These are phyloP conservation scores for Fusarium sp. DNA, from an alignment of 2,329 filamentous ascomycete genomes.

Conservation along the genomic window DNA sequence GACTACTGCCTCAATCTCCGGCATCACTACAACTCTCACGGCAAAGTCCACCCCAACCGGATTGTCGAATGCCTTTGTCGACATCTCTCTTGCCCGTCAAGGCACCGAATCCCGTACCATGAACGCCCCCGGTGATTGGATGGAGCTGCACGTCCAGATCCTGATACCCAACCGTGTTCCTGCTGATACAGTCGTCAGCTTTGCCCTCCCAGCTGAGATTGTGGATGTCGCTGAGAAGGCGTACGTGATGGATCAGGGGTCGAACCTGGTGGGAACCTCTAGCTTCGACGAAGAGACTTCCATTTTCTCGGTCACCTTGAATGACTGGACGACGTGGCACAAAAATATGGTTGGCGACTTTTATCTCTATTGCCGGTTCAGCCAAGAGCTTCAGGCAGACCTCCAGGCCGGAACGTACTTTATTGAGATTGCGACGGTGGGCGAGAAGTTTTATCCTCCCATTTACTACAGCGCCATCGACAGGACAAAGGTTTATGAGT, in stretches of 20 bases:
- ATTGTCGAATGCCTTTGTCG: neutral
- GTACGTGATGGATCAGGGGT: neutral
- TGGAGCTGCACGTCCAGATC: neutral
- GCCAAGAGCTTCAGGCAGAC: neutral
- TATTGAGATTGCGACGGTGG: neutral
- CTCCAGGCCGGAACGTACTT: neutral
- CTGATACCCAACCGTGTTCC: neutral
- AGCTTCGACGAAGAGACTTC: neutral
- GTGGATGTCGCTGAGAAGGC: slow-evolving; percentile 13
- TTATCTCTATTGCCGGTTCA: slow-evolving; percentile 17
- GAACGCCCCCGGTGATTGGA: neutral
- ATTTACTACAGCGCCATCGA: neutral
- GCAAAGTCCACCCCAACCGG: neutral
- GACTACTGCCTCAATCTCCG: neutral
- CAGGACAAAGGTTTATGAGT: neutral
- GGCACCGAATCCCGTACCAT: neutral
- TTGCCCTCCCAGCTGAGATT: slow-evolving; percentile 15
- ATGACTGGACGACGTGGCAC: slow-evolving; percentile 10
- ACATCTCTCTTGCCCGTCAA: neutral
- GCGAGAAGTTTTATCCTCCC: neutral
- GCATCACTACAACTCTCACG: neutral
- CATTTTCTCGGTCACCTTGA: neutral
- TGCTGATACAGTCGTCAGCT: neutral
- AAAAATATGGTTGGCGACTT: slow-evolving; percentile 17
- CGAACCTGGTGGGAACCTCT: neutral